phyloP scores from a whole-genome alignment of 768 basidiomycete genomes.

The Cystobasidium tubakii region DNA sequence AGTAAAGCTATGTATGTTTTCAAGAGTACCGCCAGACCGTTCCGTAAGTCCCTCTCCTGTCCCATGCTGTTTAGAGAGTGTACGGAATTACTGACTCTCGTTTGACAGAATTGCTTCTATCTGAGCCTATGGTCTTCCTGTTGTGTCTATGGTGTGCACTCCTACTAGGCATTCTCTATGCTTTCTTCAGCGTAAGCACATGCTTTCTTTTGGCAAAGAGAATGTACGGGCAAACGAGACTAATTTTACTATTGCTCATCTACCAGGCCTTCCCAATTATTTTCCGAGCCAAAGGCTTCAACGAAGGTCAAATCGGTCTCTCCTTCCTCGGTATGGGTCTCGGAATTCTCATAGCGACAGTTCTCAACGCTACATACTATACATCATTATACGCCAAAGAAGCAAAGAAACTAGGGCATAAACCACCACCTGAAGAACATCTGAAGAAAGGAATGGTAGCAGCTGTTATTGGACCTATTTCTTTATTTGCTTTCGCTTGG shows the following conservation, averaged over 20 bases:
- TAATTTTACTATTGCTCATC: too few species aligned
- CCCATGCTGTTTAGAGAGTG: too few species aligned
- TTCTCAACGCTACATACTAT: slow-evolving; percentile 1
- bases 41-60: background rate
- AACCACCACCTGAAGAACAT: slow-evolving; percentile 36
- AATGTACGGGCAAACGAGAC: too few species aligned
- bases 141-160: slow-evolving; percentile 63
- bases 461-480: slow-evolving; percentile 47
- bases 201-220: too few species aligned
- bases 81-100: too few species aligned
- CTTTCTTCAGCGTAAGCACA: slow-evolving; percentile 48
- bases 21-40: slow-evolving; percentile 28
- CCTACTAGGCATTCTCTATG: slow-evolving; percentile 50
- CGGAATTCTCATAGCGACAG: slow-evolving; percentile 32
- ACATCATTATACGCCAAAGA: slow-evolving; percentile 2
- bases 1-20: slow-evolving; percentile 18
- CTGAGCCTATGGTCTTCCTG: slow-evolving; percentile 70
- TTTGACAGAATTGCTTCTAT: background rate
- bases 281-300: background rate
- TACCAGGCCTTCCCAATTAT: background rate
- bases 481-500: slow-evolving; percentile 50
- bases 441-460: slow-evolving; percentile 43
- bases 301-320: slow-evolving; percentile 29
- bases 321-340: slow-evolving; percentile 40
- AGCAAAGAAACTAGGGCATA: slow-evolving; percentile 28